A percentile compares a stretch with the other conserved stretches of the same genome.
Evolutionary conservation across 208 protist genomes (phyloP).

Genomic region (Tritrichomonas musculus): DNA sequence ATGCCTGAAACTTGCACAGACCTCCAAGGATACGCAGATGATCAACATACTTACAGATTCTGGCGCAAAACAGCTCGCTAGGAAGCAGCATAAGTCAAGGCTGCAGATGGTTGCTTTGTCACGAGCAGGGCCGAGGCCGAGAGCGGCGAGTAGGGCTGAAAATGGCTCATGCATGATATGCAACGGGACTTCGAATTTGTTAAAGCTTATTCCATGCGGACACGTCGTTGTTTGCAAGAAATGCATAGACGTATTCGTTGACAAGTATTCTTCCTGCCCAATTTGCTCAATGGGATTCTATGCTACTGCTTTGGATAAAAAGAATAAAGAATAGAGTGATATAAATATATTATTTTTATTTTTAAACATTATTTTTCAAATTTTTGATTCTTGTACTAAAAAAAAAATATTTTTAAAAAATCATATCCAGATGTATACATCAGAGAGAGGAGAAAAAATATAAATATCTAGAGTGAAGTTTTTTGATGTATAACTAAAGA

Average conservation of each 20-base stretch:
- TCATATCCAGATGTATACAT: too few relatives aligned
- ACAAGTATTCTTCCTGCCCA: background rate
- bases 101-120: background rate
- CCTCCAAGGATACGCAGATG: background rate
- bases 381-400: too few relatives aligned
- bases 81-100: background rate
- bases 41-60: background rate
- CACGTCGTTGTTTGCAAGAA: background rate
- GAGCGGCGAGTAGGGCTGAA: background rate
- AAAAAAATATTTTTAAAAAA: too few relatives aligned
- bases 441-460: too few relatives aligned
- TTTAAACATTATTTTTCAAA: too few relatives aligned
- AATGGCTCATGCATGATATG: background rate
- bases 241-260: background rate
- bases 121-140: background rate
- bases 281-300: constrained; percentile 21
- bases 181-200: background rate
- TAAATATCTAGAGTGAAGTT: too few relatives aligned
- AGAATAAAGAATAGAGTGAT: too few relatives aligned
- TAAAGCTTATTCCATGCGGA: background rate
- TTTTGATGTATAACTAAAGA: too few relatives aligned
- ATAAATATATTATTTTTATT: too few relatives aligned
- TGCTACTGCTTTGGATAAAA: too few relatives aligned
- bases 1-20: background rate
- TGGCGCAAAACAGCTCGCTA: background rate